A percentile compares a stretch with the other conserved stretches of the same genome.
phyloP scores from a whole-genome alignment of 805 yeast genomes.

The Lipomyces oligophaga region DNA sequence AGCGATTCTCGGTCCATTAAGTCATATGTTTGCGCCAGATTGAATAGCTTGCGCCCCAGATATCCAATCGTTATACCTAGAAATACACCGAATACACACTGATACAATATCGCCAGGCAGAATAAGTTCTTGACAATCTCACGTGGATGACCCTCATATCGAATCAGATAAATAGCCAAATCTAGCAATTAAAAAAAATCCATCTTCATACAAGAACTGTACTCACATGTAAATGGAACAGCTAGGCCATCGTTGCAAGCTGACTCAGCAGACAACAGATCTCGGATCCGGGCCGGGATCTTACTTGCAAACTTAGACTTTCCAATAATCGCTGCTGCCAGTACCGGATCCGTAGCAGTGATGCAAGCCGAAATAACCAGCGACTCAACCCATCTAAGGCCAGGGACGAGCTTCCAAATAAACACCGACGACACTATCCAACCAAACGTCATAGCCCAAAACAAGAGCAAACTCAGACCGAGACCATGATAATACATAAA shows the following conservation, averaged over 20 bases:
- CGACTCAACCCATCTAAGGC: constrained; percentile 65
- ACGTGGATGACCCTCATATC: constrained; percentile 60
- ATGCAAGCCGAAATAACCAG: constrained; percentile 79
- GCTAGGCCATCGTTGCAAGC: constrained; percentile 97
- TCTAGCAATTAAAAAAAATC: too few relatives aligned
- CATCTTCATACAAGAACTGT: too few relatives aligned
- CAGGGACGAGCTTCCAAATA: constrained; percentile 72
- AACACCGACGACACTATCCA: constrained; percentile 82
- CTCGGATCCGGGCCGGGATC: constrained; percentile 89
- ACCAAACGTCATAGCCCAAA: constrained; percentile 87
- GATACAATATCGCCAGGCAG: constrained; percentile 68
- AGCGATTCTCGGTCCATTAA: constrained; percentile 86
- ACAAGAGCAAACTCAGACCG: constrained; percentile 65
- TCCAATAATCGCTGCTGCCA: constrained; percentile 94
- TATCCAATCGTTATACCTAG: constrained; percentile 74
- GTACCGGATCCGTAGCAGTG: constrained; percentile 92
- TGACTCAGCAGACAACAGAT: constrained; percentile 77
- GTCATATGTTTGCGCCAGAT: constrained; percentile 63
- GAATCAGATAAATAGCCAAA: constrained; percentile 62
- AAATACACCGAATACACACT: constrained; percentile 73
- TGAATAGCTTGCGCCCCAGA: constrained; percentile 62
- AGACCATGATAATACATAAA: constrained; percentile 82
- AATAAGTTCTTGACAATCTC: constrained; percentile 79
- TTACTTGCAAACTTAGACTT: constrained; percentile 87
- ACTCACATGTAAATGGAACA: constrained; percentile 82